Conservation (phyloP, 805 yeast species). For the baker's yeast (Saccharomyces cerevisiae) region DNA sequence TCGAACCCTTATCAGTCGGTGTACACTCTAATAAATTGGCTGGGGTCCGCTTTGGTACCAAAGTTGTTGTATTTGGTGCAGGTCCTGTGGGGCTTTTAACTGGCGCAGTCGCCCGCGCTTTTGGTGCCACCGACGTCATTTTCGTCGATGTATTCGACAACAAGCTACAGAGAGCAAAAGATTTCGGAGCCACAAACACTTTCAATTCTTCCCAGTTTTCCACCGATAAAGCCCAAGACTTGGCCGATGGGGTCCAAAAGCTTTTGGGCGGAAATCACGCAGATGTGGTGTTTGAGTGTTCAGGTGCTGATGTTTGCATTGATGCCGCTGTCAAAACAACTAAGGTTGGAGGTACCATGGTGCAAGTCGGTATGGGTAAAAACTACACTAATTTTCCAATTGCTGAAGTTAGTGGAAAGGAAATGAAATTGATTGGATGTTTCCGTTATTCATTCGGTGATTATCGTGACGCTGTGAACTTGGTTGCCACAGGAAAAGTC, state of each 20-base stretch:
- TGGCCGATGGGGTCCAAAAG: slow-evolving; percentile 18
- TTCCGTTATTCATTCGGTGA: slow-evolving; percentile 78
- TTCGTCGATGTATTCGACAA: slow-evolving; percentile 27
- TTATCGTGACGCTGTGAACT: slow-evolving; percentile 61
- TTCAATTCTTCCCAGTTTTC: slow-evolving; percentile 31
- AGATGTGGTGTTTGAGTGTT: slow-evolving; percentile 66
- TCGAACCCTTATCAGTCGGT: slow-evolving; percentile 81
- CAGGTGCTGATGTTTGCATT: slow-evolving; percentile 76
- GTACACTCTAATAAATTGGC: slow-evolving; percentile 72
- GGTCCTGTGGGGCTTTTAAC: slow-evolving; percentile 81
- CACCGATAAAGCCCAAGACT: slow-evolving; percentile 28
- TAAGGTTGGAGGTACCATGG: slow-evolving; percentile 61
- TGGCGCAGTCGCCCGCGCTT: slow-evolving; percentile 65
- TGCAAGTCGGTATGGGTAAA: slow-evolving; percentile 82
- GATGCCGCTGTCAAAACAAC: slow-evolving; percentile 56
- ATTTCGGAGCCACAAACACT: slow-evolving; percentile 60
- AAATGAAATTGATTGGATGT: slow-evolving; percentile 61
- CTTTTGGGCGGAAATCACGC: slow-evolving; percentile 34
- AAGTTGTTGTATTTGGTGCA: slow-evolving; percentile 73
- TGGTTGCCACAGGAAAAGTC: slow-evolving; percentile 56
- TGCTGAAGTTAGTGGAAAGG: slow-evolving; percentile 59
- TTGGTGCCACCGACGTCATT: slow-evolving; percentile 64
- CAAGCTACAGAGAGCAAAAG: slow-evolving; percentile 59
- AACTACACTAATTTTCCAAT: slow-evolving; percentile 67
- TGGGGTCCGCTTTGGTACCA: slow-evolving; percentile 53